These are phyloP conservation scores for Chytriomyces sp. DNA, from an alignment of 192 early-diverging fungal species.

Conservation along the genomic window DNA sequence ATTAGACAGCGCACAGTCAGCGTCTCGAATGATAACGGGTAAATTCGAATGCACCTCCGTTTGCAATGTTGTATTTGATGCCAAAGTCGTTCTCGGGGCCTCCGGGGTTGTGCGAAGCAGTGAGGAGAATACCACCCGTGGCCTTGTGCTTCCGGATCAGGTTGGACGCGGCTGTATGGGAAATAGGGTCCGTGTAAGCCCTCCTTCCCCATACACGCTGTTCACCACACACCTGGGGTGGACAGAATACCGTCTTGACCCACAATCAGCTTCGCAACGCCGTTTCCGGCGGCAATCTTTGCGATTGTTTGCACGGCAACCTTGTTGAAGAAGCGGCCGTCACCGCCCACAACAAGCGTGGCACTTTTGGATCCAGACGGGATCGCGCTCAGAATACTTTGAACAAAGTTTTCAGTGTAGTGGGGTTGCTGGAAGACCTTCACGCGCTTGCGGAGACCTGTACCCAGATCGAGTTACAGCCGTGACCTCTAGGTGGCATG, in stretches of 20 bases:
- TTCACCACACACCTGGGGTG: slow-evolving; percentile 62
- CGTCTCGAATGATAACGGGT: background rate
- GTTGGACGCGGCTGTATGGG: slow-evolving; percentile 76
- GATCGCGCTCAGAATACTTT: slow-evolving; percentile 80
- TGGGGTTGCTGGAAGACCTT: slow-evolving; percentile 91
- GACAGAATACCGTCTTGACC: slow-evolving; percentile 92
- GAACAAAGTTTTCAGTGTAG: slow-evolving; percentile 98
- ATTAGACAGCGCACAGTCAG: background rate
- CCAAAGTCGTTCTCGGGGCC: slow-evolving; percentile 98
- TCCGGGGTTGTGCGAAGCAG: slow-evolving; percentile 99
- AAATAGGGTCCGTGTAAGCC: background rate
- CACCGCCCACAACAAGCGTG: slow-evolving; percentile 91
- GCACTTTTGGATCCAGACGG: slow-evolving; percentile 76
- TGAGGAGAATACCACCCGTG: slow-evolving; percentile 93
- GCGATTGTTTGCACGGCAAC: slow-evolving; percentile 90
- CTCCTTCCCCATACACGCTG: too few species aligned
- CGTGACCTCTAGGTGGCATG: background rate
- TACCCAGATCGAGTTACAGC: background rate
- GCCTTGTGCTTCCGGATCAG: slow-evolving; percentile 86
- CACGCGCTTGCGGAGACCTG: slow-evolving; percentile 92
- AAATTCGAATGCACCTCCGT: slow-evolving; percentile 65
- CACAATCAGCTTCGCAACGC: slow-evolving; percentile 83
- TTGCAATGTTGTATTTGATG: slow-evolving; percentile 96
- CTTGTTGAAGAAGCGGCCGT: slow-evolving; percentile 87
- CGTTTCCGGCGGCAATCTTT: slow-evolving; percentile 79